Base-by-base conservation (phyloP, 1,139 yeast species). In the Kazachstania sp. region DNA sequence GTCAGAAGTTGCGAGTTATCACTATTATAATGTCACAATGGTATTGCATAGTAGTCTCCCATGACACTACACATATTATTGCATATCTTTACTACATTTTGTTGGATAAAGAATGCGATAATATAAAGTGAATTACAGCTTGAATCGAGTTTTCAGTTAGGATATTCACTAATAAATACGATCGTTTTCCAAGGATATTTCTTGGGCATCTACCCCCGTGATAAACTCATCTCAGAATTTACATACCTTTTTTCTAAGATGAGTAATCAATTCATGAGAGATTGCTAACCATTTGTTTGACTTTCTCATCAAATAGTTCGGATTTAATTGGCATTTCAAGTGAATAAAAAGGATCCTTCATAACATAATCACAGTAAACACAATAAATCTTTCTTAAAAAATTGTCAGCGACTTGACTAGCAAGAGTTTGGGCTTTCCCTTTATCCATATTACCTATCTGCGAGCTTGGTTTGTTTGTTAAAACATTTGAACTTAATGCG, bases 271-370 rank as follows among this genome's bases (percentile, higher is more conserved):
- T 28, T 37, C 44, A 45, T 32, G 30, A 34, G 19, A 51, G 29
- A 39, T 55, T 57, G 15, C 51, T 44, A 4, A 63, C 57, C 55
- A 63, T 45, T 6, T 46, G 49, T 28, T 49, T 57, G 28, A 62
- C 56, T 37, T 77, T 78, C 43, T 69, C 64, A 57, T 90, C 97
- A 64, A 92, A 92, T 48, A 83, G 69, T 23, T 75, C 77, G 56
- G 92, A 83, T 56, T 94, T 78, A 13, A 92, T 84, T 0, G 98
- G 98, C 99, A 92, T 92, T 51, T 90, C 99, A 54, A 87, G 64
- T 39, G 92, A 83, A 63, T 92, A 87, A 61, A 92, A 92, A 4
- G 98, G 98, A 64, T 92, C 94, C 64, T 92, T 94, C 88, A 92
- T 82, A 50, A 88, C 97, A 61, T 83, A 88, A 67, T 90, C 96